phyloP scores from a whole-genome alignment of 352 stramenopile genomes.

The Phytophthora litchii region DNA sequence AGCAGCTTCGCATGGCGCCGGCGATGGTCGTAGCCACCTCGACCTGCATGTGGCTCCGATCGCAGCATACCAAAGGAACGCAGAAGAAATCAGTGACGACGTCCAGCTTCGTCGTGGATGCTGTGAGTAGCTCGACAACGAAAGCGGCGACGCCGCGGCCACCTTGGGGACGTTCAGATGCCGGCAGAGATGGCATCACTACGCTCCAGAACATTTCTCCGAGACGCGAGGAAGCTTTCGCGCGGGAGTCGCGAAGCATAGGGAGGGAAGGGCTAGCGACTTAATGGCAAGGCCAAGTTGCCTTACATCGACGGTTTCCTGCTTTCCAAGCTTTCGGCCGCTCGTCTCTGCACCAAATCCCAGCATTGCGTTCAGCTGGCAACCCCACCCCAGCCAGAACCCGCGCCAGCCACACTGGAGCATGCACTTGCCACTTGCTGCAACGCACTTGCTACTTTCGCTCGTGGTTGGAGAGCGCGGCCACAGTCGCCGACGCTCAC shows the following conservation, averaged over 20 bases:
- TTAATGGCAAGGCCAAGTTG: conserved; percentile 12
- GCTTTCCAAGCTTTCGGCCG: conserved; percentile 22
- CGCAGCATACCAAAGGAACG: conserved; percentile 22
- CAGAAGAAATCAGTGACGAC: conserved; percentile 29
- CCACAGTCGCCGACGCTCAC: conserved; percentile 31
- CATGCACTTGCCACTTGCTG: conserved; percentile 46
- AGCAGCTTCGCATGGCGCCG: not conserved
- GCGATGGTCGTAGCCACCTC: conserved; percentile 8
- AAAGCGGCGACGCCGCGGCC: not conserved
- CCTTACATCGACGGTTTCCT: conserved; percentile 27
- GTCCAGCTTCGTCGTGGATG: conserved; percentile 10
- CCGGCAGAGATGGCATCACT: conserved; percentile 16
- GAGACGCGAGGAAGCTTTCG: conserved; percentile 16
- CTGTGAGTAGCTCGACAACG: conserved; percentile 3
- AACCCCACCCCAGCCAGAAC: conserved; percentile 39
- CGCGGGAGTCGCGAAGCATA: conserved; percentile 20
- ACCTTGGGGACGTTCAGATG: conserved; percentile 4
- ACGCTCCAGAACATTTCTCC: conserved; percentile 12
- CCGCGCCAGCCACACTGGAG: conserved; percentile 30
- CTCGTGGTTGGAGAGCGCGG: conserved; percentile 35
- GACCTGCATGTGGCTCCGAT: not conserved
- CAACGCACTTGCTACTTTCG: conserved; percentile 49
- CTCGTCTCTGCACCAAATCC: conserved; percentile 43
- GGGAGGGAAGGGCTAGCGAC: conserved; percentile 12
- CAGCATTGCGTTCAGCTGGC: conserved; percentile 39